Percentiles rank a stretch among this genome's conserved stretches.
These are phyloP conservation scores for Crithidia mellificae DNA, from an alignment of 208 protist genomes.

Conservation along the genomic window DNA sequence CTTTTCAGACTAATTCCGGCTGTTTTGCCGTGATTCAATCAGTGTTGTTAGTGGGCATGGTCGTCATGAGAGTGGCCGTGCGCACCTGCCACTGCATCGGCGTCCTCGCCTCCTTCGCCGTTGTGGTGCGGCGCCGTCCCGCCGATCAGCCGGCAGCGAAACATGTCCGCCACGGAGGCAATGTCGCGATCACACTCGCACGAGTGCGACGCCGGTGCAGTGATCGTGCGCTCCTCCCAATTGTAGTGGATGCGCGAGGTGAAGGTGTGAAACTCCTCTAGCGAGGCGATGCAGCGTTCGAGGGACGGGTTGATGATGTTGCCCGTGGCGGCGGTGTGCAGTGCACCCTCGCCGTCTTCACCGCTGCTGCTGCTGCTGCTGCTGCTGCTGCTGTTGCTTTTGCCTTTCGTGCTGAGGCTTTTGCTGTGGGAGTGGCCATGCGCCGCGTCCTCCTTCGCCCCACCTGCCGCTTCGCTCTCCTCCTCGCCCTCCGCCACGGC, in stretches of 20 bases:
- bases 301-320: constrained; percentile 53
- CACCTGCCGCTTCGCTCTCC: background rate
- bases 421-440: constrained; percentile 1
- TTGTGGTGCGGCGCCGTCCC: background rate
- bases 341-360: background rate
- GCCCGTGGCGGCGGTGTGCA: constrained; percentile 32
- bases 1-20: background rate
- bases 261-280: constrained; percentile 67
- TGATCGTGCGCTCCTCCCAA: constrained; percentile 63
- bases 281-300: constrained; percentile 39
- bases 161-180: constrained; percentile 56
- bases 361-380: constrained; percentile 3
- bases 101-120: background rate
- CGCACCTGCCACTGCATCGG: background rate
- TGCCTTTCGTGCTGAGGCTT: too few relatives aligned
- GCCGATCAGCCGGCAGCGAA: constrained; percentile 31
- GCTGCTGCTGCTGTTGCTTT: too few relatives aligned
- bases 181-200: constrained; percentile 69
- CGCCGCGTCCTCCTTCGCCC: background rate
- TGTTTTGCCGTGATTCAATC: too few relatives aligned
- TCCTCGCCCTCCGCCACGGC: constrained; percentile 2
- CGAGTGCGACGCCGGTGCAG: constrained; percentile 28
- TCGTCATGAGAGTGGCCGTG: constrained; percentile 12
- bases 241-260: constrained; percentile 44
- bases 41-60: background rate